These are phyloP conservation scores for Chaetoceros muelleri DNA, from an alignment of 108 stramenopile genomes.

Conservation along the genomic window DNA sequence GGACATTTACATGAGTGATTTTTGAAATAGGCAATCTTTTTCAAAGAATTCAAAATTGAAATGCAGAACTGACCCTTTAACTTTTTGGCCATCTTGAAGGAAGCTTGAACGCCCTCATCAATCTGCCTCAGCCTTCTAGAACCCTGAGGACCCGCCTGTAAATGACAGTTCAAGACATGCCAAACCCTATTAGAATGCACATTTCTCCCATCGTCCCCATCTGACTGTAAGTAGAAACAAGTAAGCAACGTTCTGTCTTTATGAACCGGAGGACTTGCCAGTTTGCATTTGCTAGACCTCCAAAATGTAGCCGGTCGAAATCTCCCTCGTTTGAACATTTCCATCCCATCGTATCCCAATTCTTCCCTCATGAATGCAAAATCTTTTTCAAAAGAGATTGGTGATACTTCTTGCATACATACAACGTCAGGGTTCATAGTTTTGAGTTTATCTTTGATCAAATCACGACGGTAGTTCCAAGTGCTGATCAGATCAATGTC, in stretches of 20 bases:
- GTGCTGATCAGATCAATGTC: conserved; percentile 25
- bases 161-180: conserved; percentile 84
- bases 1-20: too few species aligned
- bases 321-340: conserved; percentile 68
- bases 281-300: conserved; percentile 53
- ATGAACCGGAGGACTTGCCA: conserved; percentile 67
- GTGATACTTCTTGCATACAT: conserved; percentile 83
- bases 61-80: conserved; percentile 33
- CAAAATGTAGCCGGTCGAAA: conserved; percentile 89
- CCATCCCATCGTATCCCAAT: conserved; percentile 53
- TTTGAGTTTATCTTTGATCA: conserved; percentile 27
- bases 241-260: conserved; percentile 83
- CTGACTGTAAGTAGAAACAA: conserved; percentile 32
- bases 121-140: conserved; percentile 76
- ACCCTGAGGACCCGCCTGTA: conserved; percentile 83
- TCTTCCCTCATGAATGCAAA: conserved; percentile 75
- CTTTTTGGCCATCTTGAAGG: conserved; percentile 58
- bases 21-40: too few species aligned
- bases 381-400: conserved; percentile 76
- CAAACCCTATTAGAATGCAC: conserved; percentile 19
- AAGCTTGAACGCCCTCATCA: conserved; percentile 60
- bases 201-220: background rate
- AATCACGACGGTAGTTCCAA: conserved; percentile 55
- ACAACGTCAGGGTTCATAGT: conserved; percentile 71
- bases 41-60: too few species aligned